Percentiles rank a stretch among this genome's conserved stretches.
These are phyloP conservation scores for Trichoderma gamsii DNA, from an alignment of 495 filamentous ascomycete species.

Conservation along the genomic window DNA sequence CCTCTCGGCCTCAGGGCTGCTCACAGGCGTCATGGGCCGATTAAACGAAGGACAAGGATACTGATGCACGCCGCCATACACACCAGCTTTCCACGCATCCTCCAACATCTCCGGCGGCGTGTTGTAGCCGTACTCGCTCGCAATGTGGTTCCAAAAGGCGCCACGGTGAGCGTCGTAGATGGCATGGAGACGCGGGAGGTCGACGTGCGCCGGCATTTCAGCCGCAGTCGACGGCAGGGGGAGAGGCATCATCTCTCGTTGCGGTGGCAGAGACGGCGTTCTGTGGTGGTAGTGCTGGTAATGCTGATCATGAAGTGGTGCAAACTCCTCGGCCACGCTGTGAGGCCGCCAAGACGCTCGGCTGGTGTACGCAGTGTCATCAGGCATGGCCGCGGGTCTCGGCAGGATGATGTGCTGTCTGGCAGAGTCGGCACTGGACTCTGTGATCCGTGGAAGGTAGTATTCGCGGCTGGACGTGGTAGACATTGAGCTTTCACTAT, in stretches of 20 bases:
- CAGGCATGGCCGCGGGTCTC: too few relatives aligned
- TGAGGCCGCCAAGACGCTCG: too few relatives aligned
- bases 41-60: not conserved
- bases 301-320: constrained; percentile 21
- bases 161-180: constrained; percentile 64
- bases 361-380: too few relatives aligned
- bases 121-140: constrained; percentile 60
- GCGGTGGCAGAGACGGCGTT: constrained; percentile 27
- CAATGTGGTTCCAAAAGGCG: constrained; percentile 67
- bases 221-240: constrained; percentile 31
- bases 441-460: constrained; percentile 43
- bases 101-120: constrained; percentile 60
- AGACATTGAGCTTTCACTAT: constrained; percentile 28
- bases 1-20: constrained; percentile 38
- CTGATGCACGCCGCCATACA: constrained; percentile 17
- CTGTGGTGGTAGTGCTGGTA: constrained; percentile 25
- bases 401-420: constrained; percentile 53
- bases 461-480: constrained; percentile 29
- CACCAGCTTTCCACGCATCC: constrained; percentile 58
- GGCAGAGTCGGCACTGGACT: constrained; percentile 32
- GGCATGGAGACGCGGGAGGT: constrained; percentile 59
- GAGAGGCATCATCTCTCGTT: constrained; percentile 46
- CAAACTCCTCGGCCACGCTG: constrained; percentile 14
- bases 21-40: constrained; percentile 38
- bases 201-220: constrained; percentile 41